Evolutionary conservation across 2,329 filamentous ascomycete species (phyloP).

Genomic region (Penicillium verrucosum): DNA sequence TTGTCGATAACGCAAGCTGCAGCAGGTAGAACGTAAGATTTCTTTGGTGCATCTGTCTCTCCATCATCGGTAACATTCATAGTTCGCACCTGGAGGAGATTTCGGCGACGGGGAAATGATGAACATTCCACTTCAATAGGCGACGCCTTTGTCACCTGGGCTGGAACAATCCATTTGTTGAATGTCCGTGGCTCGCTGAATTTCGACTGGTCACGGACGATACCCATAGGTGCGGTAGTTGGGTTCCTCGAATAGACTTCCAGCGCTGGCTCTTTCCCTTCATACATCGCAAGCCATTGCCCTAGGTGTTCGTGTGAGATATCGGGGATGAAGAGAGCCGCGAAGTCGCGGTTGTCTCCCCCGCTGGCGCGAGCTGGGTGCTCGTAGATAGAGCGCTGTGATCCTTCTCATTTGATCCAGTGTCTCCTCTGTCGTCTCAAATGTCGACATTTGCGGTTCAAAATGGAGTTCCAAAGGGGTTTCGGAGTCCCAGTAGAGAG

Average conservation of each 20-base stretch:
- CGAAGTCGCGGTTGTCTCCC: slow-evolving; percentile 20
- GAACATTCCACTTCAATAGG: slow-evolving; percentile 28
- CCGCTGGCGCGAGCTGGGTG: slow-evolving; percentile 12
- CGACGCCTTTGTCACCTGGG: neutral
- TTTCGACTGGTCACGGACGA: slow-evolving; percentile 27
- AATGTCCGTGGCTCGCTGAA: slow-evolving; percentile 28
- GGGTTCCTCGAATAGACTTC: slow-evolving; percentile 20
- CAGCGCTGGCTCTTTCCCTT: slow-evolving; percentile 21
- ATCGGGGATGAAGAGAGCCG: slow-evolving; percentile 28
- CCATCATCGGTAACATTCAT: slow-evolving; percentile 8
- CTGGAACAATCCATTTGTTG: slow-evolving; percentile 22
- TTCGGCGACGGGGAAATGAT: slow-evolving; percentile 26
- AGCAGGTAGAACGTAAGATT: slow-evolving; percentile 20
- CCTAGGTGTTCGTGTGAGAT: slow-evolving; percentile 15
- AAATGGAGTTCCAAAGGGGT: slow-evolving; percentile 22
- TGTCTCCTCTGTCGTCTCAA: slow-evolving; percentile 12
- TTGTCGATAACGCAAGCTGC: slow-evolving; percentile 35
- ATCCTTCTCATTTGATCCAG: slow-evolving; percentile 34
- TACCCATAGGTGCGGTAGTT: slow-evolving; percentile 11
- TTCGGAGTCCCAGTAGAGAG: slow-evolving; percentile 30
- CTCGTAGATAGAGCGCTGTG: slow-evolving; percentile 29
- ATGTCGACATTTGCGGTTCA: slow-evolving; percentile 5
- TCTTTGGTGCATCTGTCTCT: slow-evolving; percentile 13
- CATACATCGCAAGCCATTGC: slow-evolving; percentile 22
- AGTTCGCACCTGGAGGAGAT: slow-evolving; percentile 24